Evolutionary conservation across 2,329 filamentous ascomycete genomes (phyloP), one percentile per base, ranked within the genome.

Genomic region (Helminthosporium solani): DNA sequence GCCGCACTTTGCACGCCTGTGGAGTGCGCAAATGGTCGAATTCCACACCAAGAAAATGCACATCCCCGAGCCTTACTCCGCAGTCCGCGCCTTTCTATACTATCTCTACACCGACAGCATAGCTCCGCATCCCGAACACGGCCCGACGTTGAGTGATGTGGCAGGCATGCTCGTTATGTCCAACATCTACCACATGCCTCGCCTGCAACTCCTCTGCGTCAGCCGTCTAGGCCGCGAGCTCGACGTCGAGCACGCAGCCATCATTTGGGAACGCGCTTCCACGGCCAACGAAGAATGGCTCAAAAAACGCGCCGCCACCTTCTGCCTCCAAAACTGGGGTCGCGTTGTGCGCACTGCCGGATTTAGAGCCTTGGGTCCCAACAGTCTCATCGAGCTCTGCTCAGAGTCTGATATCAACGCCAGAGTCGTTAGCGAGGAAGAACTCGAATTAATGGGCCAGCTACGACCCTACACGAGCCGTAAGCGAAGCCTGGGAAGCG

Each of bases 41-140:
- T 99, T 95, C 62, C 94, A 99, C 67, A 94, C 90, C 14, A 94
- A 94, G 63, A 90, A 88, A 70, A 94, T 99, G 87, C 92, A 99
- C 71, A 96, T 99, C 35, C 92, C 94, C 0, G 95, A 99, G 64
- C 91, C 92, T 1, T 97, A 96, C 70, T 86, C 85, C 1, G 90
- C 96, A 0, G 94, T 99, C 37, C 90, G 89, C 57, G 90, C 92
- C 0, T 99, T 99, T 65, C 78, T 99, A 21, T 92, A 94, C 72
- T 99, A 96, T 64, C 81, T 99, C 1, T 99, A 99, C 71, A 96
- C 94, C 0, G 94, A 99, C 70, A 92, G 86, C 57, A 96, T 99
- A 56, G 71, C 73, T 3, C 58, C 64, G 0, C 60, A 67, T 19
- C 64, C 66, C 14, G 57, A 61, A 1, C 60, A 77, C 51, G 82